A percentile compares a stretch with the other conserved stretches of the same genome.
These are phyloP conservation scores for Exophiala spinifera DNA, from an alignment of 2,329 filamentous ascomycete species.

Conservation along the genomic window DNA sequence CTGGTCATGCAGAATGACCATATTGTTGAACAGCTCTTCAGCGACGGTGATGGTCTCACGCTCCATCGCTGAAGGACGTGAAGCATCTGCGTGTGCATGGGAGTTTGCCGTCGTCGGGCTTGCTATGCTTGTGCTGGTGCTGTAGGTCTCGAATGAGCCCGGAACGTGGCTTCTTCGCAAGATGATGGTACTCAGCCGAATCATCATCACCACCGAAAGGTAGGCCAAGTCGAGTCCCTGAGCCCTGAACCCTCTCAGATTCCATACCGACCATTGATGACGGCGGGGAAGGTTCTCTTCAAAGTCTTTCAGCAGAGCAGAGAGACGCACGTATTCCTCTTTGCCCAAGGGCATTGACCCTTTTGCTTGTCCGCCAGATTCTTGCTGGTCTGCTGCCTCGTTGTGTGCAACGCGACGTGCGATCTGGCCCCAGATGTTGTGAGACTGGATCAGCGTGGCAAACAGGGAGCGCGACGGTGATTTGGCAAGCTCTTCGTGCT, in stretches of 20 bases:
- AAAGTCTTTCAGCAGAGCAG: neutral
- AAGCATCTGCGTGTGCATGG: too few species aligned
- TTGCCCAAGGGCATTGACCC: neutral
- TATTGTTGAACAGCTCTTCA: conserved; percentile 37
- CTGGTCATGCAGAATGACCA: conserved; percentile 38
- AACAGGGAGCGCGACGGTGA: conserved; percentile 36
- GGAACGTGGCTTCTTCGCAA: conserved; percentile 37
- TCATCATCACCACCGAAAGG: conserved; percentile 37
- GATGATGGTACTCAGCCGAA: conserved; percentile 39
- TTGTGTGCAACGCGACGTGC: too few species aligned
- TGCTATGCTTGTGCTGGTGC: too few species aligned
- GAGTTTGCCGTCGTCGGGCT: too few species aligned
- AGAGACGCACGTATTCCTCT: neutral
- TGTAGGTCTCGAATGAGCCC: neutral
- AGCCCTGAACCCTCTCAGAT: conserved; percentile 37
- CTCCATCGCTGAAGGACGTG: conserved; percentile 20
- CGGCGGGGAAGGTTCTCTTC: conserved; percentile 34
- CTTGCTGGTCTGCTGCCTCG: too few species aligned
- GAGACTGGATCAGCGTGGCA: conserved; percentile 39
- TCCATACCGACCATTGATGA: conserved; percentile 39
- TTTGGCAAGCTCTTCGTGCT: conserved; percentile 2
- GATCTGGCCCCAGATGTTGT: conserved; percentile 24
- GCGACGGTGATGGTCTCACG: conserved; percentile 33
- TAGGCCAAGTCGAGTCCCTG: conserved; percentile 39
- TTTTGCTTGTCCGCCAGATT: neutral